Base-by-base conservation (phyloP, 2,329 filamentous ascomycete genomes). In the Westerdykella aurantiaca region DNA sequence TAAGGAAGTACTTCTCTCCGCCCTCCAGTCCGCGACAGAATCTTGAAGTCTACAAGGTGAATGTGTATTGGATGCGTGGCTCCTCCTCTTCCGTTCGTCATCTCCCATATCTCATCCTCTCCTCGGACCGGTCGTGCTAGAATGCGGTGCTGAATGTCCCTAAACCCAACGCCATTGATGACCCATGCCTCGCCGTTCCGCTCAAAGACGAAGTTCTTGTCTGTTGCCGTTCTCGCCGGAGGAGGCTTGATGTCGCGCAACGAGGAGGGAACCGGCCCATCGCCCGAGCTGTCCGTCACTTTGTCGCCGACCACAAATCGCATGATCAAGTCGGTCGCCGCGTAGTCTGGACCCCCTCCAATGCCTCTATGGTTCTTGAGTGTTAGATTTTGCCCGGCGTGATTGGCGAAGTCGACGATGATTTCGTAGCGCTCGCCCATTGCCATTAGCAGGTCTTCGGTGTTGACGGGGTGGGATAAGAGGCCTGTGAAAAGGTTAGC, bases 371-470 rank as follows among this genome's bases (percentile, higher is more conserved):
- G 65, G 48, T 75, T 75, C 38, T 57, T 65, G 35, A 75, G 51
- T 5, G 67, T 71, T 47, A 80, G 58, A 47, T 74, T 77, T 55
- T 77, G 66, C 34, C 75, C 75, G 1, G 65, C 65, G 48, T 68
- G 75, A 2, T 55, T 45, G 12, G 71, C 58, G 51, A 82, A 82
- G 60, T 81, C 78, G 43, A 81, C 61, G 14, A 81, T 66, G 17
- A 81, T 64, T 51, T 82, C 79, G 50, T 76, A 81, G 4, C 79
- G 71, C 55, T 81, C 78, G 5, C 75, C 78, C 66, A 78, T 78
- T 6, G 75, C 65, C 31, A 80, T 63, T 29, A 68, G 65, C 4
- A 79, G 52, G n/a, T 64, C 58, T 14, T 64, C 64, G 2, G 69
- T 63, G 4, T 56, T 51, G 1, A 77, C 71, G 0, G 78, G 74